Evolutionary conservation across 2,329 filamentous ascomycete species (phyloP).

Genomic region (Calonectria honghensis): DNA sequence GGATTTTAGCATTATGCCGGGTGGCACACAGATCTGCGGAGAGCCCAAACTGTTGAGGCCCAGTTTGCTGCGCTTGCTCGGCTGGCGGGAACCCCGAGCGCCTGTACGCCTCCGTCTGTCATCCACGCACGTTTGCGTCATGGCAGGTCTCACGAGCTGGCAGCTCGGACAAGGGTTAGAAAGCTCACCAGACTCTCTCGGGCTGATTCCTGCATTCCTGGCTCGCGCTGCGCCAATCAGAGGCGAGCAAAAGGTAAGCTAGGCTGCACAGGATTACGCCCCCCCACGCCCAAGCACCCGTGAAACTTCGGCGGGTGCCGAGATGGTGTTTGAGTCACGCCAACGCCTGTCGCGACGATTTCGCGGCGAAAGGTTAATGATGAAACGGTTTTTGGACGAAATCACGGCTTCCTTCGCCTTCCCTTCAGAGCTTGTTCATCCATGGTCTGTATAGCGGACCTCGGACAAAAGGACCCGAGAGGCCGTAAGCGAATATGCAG

Average conservation of each 20-base stretch:
- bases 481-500: neutral
- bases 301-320: slow-evolving; percentile 6
- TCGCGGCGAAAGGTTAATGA: neutral
- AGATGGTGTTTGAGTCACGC: neutral
- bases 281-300: neutral
- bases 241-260: neutral
- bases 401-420: neutral
- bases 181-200: neutral
- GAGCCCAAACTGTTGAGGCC: slow-evolving; percentile 12
- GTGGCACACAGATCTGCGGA: slow-evolving; percentile 45
- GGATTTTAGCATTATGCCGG: slow-evolving; percentile 30
- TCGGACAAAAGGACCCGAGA: neutral
- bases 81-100: neutral
- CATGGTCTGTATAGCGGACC: neutral
- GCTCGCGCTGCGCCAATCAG: neutral
- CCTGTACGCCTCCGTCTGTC: neutral
- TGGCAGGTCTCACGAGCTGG: slow-evolving; percentile 3
- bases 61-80: neutral
- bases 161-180: neutral
- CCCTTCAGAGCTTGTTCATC: neutral
- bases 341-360: neutral
- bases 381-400: neutral
- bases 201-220: neutral
- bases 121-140: slow-evolving; percentile 12
- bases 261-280: neutral